Evolutionary conservation across 345 rosid species (phyloP).

Genomic region (Erysimum cheiranthoides): DNA sequence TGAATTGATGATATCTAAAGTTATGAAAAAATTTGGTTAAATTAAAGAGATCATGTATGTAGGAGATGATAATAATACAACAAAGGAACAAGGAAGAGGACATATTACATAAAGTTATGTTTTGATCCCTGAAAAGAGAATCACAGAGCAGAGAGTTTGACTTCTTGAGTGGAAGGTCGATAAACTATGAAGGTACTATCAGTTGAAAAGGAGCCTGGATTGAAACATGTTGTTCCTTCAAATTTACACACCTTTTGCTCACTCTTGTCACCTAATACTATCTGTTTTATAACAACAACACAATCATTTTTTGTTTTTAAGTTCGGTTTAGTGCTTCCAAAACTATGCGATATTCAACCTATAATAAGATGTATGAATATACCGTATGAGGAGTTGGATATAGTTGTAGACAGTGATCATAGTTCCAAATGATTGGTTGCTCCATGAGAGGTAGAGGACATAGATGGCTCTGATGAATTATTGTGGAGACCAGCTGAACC

Average conservation of each 20-base stretch:
- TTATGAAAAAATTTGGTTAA: neutral
- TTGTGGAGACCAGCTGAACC: slow-evolving; percentile 89
- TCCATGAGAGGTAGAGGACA: slow-evolving; percentile 92
- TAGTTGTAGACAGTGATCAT: slow-evolving; percentile 86
- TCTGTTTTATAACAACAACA: slow-evolving; percentile 51
- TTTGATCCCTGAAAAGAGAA: neutral
- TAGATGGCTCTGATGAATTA: slow-evolving; percentile 95
- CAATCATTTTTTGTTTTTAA: neutral
- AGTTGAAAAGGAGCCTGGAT: slow-evolving; percentile 81
- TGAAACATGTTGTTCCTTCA: slow-evolving; percentile 81
- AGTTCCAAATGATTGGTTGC: slow-evolving; percentile 96
- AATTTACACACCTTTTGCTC: slow-evolving; percentile 74
- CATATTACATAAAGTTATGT: neutral
- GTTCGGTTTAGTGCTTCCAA: neutral
- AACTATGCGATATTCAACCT: neutral
- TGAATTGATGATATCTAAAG: too few relatives aligned
- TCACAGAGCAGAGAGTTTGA: slow-evolving; percentile 74
- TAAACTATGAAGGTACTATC: slow-evolving; percentile 75
- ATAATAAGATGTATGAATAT: slow-evolving; percentile 27
- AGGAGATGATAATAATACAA: neutral
- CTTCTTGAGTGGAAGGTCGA: slow-evolving; percentile 74
- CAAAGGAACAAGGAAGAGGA: neutral
- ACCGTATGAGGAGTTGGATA: slow-evolving; percentile 93
- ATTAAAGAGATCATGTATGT: neutral
- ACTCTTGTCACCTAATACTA: slow-evolving; percentile 75